phyloP scores from a whole-genome alignment of 2,329 filamentous ascomycete species.

The Thermoascus crustaceus region DNA sequence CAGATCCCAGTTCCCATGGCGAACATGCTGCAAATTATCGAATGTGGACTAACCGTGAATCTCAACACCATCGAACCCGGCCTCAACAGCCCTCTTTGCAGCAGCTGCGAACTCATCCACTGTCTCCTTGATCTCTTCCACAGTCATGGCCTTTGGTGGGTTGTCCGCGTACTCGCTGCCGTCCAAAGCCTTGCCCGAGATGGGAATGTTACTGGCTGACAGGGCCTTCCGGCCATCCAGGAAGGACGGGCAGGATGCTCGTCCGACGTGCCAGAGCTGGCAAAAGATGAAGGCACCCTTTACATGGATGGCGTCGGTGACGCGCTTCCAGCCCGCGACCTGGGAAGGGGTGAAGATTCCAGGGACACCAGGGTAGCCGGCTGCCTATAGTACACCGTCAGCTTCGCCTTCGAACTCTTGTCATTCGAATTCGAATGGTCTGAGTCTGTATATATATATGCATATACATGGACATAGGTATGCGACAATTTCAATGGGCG shows the following conservation, averaged over 20 bases:
- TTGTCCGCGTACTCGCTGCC: conserved; percentile 21
- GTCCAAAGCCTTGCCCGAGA: conserved; percentile 34
- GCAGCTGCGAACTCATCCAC: conserved; percentile 33
- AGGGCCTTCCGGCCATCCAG: conserved; percentile 23
- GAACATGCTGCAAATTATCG: conserved; percentile 32
- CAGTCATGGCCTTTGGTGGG: conserved; percentile 26
- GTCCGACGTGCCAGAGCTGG: conserved; percentile 31
- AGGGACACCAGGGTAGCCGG: conserved; percentile 21
- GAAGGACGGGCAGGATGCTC: conserved; percentile 32
- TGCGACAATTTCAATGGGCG: not conserved
- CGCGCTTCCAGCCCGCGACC: conserved; percentile 24
- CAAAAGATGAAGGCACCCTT: conserved; percentile 24
- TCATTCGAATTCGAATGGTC: too few relatives aligned
- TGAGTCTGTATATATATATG: too few relatives aligned
- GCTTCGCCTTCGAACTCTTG: not conserved
- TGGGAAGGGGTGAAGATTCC: conserved; percentile 23
- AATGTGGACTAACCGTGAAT: conserved; percentile 31
- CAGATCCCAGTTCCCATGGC: conserved; percentile 7
- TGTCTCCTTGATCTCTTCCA: conserved; percentile 32
- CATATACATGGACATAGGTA: not conserved
- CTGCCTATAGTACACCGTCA: conserved; percentile 13
- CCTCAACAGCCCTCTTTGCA: conserved; percentile 37
- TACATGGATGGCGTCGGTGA: conserved; percentile 25
- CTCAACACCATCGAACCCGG: conserved; percentile 45
- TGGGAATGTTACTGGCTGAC: conserved; percentile 22